These are phyloP conservation scores for Zizania latifolia DNA, from an alignment of 176 grass and related monocot species.

Conservation along the genomic window DNA sequence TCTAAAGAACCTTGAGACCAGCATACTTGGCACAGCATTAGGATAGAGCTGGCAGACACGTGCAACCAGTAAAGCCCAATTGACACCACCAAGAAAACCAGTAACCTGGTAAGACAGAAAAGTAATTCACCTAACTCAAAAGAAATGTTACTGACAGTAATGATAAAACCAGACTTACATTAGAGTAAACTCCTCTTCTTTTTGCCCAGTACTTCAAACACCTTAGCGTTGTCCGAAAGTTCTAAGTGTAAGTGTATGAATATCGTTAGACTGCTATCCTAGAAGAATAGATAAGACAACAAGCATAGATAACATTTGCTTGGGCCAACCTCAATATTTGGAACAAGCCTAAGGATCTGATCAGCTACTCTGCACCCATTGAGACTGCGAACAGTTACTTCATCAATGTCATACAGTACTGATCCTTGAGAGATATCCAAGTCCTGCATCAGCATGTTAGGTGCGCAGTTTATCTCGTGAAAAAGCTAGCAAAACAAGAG, in stretches of 20 bases:
- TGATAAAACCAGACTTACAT: slow-evolving; percentile 42
- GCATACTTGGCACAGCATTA: slow-evolving; percentile 92
- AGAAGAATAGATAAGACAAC: slow-evolving; percentile 3
- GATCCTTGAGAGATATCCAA: slow-evolving; percentile 89
- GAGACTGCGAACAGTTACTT: slow-evolving; percentile 90
- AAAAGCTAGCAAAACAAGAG: not conserved
- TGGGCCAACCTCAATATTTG: slow-evolving; percentile 65
- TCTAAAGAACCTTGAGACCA: slow-evolving; percentile 84
- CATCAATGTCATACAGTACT: slow-evolving; percentile 81
- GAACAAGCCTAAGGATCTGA: slow-evolving; percentile 92
- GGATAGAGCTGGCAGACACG: slow-evolving; percentile 92
- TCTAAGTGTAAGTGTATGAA: slow-evolving; percentile 41
- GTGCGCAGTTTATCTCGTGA: slow-evolving; percentile 25
- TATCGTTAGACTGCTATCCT: slow-evolving; percentile 10
- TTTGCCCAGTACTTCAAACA: slow-evolving; percentile 96
- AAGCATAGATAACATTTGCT: slow-evolving; percentile 1
- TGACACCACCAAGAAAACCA: slow-evolving; percentile 96
- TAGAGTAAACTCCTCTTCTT: slow-evolving; percentile 87
- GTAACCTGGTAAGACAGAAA: slow-evolving; percentile 51
- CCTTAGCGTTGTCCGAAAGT: slow-evolving; percentile 69
- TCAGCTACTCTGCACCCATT: slow-evolving; percentile 96
- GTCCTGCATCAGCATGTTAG: slow-evolving; percentile 46
- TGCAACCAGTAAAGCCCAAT: slow-evolving; percentile 86
- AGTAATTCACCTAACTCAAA: slow-evolving; percentile 2
- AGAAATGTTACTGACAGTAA: not conserved